A percentile compares a stretch with the other conserved stretches of the same genome.
These are phyloP conservation scores for Verticillium isaacii DNA, from an alignment of 2,329 filamentous ascomycete genomes.

Conservation along the genomic window DNA sequence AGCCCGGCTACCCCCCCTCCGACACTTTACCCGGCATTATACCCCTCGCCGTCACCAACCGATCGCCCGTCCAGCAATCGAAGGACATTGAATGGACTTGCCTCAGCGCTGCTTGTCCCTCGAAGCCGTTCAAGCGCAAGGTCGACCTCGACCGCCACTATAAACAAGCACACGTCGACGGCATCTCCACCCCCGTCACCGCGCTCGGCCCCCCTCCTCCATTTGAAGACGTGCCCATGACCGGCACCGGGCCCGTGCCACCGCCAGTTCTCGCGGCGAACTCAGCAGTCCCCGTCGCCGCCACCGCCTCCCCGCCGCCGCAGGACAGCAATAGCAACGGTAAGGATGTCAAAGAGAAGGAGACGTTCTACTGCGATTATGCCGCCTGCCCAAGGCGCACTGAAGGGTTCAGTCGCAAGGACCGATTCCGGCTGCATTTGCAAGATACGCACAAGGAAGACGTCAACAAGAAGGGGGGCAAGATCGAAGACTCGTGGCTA, in stretches of 20 bases:
- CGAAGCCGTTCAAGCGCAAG: constrained; percentile 42
- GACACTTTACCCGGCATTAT: constrained; percentile 7
- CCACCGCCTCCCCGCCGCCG: neutral
- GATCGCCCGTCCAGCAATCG: constrained; percentile 8
- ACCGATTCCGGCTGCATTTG: constrained; percentile 54
- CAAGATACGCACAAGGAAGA: constrained; percentile 52
- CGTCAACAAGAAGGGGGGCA: constrained; percentile 38
- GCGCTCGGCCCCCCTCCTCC: neutral
- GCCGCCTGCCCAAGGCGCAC: constrained; percentile 36
- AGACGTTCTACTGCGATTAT: constrained; percentile 46
- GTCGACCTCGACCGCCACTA: constrained; percentile 52
- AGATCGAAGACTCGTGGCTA: constrained; percentile 30
- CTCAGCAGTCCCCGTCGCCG: neutral
- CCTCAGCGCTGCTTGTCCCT: constrained; percentile 33
- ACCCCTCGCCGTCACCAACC: constrained; percentile 8
- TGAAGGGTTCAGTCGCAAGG: constrained; percentile 46
- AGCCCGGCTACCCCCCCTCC: constrained; percentile 7
- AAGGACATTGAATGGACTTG: constrained; percentile 22
- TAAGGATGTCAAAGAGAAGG: constrained; percentile 28
- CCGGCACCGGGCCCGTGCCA: constrained; percentile 5
- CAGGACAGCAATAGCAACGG: constrained; percentile 5
- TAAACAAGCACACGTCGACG: constrained; percentile 38
- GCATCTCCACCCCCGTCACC: constrained; percentile 7
- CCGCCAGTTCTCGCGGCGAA: neutral
- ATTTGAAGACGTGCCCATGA: constrained; percentile 4